Conservation (phyloP, 1,139 yeast species). For the Candida sanyaensis region DNA sequence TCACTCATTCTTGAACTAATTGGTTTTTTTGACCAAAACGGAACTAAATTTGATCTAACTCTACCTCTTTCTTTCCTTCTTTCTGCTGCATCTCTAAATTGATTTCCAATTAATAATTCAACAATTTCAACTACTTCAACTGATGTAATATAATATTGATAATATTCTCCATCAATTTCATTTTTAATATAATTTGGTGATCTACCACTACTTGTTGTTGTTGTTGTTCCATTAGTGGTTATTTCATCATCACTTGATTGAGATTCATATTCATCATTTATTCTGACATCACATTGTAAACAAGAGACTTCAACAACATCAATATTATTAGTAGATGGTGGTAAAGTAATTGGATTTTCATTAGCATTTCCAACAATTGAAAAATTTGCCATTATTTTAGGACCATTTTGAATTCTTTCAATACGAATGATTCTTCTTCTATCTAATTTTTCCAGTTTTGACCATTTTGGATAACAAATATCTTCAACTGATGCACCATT, state of each 20-base stretch:
- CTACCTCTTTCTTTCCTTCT: slow-evolving; percentile 64
- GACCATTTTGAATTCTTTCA: slow-evolving; percentile 53
- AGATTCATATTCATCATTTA: slow-evolving; percentile 26
- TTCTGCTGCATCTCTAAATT: slow-evolving; percentile 46
- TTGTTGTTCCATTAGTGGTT: slow-evolving; percentile 18
- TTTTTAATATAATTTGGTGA: slow-evolving; percentile 17
- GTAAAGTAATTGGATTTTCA: slow-evolving; percentile 43
- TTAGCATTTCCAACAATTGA: slow-evolving; percentile 54
- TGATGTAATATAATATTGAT: slow-evolving; percentile 58
- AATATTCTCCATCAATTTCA: slow-evolving; percentile 21
- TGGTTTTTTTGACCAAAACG: slow-evolving; percentile 68
- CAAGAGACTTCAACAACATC: slow-evolving; percentile 63
- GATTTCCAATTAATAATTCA: slow-evolving; percentile 57
- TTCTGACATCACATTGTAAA: slow-evolving; percentile 44
- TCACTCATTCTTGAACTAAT: slow-evolving; percentile 51
- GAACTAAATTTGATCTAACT: slow-evolving; percentile 63
- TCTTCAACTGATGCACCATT: slow-evolving; percentile 47
- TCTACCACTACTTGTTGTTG: slow-evolving; percentile 4
- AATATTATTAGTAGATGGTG: slow-evolving; percentile 32
- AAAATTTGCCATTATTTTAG: slow-evolving; percentile 49
- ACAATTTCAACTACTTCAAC: slow-evolving; percentile 68
- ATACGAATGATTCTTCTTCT: slow-evolving; percentile 58
- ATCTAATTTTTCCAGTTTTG: slow-evolving; percentile 44
- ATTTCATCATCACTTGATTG: slow-evolving; percentile 23
- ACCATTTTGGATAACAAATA: slow-evolving; percentile 55